Evolutionary conservation across 352 stramenopile species (phyloP).

Genomic region (Phytophthora pluvialis): DNA sequence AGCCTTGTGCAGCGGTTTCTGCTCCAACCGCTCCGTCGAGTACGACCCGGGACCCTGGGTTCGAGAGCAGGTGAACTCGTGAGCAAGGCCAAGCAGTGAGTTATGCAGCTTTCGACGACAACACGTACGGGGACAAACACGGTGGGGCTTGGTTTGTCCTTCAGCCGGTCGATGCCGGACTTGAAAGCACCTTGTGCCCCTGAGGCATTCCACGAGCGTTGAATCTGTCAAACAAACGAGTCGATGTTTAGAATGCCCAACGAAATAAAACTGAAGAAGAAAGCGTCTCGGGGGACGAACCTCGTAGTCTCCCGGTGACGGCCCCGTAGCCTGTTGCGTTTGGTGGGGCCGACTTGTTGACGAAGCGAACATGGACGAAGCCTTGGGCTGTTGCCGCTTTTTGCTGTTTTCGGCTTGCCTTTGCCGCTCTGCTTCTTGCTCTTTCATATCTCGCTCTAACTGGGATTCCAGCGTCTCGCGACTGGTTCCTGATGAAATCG

Average conservation of each 20-base stretch:
- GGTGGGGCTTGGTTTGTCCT: conserved; percentile 37
- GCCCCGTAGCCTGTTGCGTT: conserved; percentile 35
- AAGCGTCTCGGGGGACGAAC: conserved; percentile 15
- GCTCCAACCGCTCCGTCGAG: conserved; percentile 42
- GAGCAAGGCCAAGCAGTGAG: neutral
- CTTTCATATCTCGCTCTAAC: conserved; percentile 67
- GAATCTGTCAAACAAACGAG: conserved; percentile 41
- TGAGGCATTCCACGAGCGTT: conserved; percentile 65
- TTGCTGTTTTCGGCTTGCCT: conserved; percentile 19
- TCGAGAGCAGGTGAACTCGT: neutral
- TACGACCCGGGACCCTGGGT: conserved; percentile 69
- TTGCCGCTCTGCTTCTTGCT: conserved; percentile 21
- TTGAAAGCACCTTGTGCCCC: conserved; percentile 73
- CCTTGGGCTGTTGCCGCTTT: conserved; percentile 46
- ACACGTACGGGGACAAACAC: conserved; percentile 55
- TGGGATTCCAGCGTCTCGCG: conserved; percentile 55
- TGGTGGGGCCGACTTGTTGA: conserved; percentile 63
- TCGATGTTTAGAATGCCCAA: neutral
- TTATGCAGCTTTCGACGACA: neutral
- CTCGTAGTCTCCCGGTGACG: conserved; percentile 80
- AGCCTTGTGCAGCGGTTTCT: conserved; percentile 69
- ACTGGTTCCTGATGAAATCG: conserved; percentile 34
- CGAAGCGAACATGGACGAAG: conserved; percentile 72
- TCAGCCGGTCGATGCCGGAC: conserved; percentile 64
- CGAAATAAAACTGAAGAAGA: neutral